These are phyloP conservation scores for Fistulifera pelliculosa DNA, from an alignment of 108 stramenopile species.

Conservation along the genomic window DNA sequence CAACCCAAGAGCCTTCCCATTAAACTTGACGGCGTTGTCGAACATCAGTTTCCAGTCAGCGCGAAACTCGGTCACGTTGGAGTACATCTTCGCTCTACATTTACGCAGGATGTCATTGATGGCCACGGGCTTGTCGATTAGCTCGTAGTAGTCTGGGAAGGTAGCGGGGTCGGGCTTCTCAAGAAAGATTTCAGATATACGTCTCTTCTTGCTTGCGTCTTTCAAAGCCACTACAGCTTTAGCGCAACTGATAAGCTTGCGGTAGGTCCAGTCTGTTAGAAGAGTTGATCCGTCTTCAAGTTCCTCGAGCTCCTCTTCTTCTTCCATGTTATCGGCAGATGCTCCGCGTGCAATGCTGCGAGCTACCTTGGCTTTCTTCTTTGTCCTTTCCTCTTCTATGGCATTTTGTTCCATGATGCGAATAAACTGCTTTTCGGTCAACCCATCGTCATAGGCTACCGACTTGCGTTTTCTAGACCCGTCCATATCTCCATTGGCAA, in stretches of 20 bases:
- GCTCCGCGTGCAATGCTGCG: conserved; percentile 28
- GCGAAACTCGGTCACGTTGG: conserved; percentile 42
- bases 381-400: conserved; percentile 20
- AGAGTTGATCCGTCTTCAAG: conserved; percentile 10
- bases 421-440: conserved; percentile 90
- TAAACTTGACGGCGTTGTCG: conserved; percentile 69
- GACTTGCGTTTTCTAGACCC: conserved; percentile 52
- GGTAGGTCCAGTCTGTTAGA: conserved; percentile 55
- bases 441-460: conserved; percentile 84
- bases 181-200: conserved; percentile 72
- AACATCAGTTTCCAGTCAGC: conserved; percentile 79
- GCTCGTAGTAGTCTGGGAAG: conserved; percentile 77
- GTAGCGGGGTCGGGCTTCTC: conserved; percentile 77
- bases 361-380: conserved; percentile 32
- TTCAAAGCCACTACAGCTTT: conserved; percentile 70
- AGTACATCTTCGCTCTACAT: conserved; percentile 61
- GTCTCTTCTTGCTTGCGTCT: conserved; percentile 69
- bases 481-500: conserved; percentile 14
- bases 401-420: conserved; percentile 83
- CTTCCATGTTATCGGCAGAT: conserved; percentile 22
- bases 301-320: conserved; percentile 4
- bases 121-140: conserved; percentile 74
- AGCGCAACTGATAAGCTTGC: conserved; percentile 64
- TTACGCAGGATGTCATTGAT: conserved; percentile 84
- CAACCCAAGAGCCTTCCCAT: conserved; percentile 80